Conservation (phyloP, 768 basidiomycete genomes). For the Phaffia tasmanica region DNA sequence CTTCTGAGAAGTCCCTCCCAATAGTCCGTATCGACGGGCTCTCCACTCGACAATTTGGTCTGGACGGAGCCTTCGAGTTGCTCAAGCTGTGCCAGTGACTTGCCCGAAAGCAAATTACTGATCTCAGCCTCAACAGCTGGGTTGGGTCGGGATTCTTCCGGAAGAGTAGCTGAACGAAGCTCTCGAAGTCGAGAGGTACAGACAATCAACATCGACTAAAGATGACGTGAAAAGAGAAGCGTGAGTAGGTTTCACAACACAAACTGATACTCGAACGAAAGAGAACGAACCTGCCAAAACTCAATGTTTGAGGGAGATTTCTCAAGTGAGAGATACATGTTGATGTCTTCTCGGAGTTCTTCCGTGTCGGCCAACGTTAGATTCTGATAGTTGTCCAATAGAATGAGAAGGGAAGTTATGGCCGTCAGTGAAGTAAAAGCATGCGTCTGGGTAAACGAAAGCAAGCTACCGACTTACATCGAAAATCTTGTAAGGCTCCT, state of each 20-base stretch:
- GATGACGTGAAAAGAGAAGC: neutral
- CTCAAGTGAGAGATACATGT: slow-evolving; percentile 79
- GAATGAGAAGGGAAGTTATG: neutral
- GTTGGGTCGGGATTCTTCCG: slow-evolving; percentile 32
- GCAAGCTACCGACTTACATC: slow-evolving; percentile 50
- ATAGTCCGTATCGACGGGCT: slow-evolving; percentile 93
- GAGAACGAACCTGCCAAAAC: slow-evolving; percentile 78
- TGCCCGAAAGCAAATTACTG: slow-evolving; percentile 64
- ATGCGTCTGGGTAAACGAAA: no score
- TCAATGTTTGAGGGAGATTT: slow-evolving; percentile 74
- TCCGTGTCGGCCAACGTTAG: slow-evolving; percentile 76
- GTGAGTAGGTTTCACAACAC: neutral
- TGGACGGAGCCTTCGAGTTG: slow-evolving; percentile 76
- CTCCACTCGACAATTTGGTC: slow-evolving; percentile 75
- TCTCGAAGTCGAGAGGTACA: slow-evolving; percentile 80
- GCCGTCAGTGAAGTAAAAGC: neutral
- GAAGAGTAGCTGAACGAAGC: slow-evolving; percentile 44
- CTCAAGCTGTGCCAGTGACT: slow-evolving; percentile 72
- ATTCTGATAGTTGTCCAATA: slow-evolving; percentile 46
- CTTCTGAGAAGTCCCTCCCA: slow-evolving; percentile 91
- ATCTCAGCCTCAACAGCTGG: slow-evolving; percentile 72
- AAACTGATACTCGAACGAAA: neutral
- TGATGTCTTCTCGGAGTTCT: slow-evolving; percentile 88
- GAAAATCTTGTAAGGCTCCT: slow-evolving; percentile 96
- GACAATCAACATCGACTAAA: slow-evolving; percentile 90